Evolutionary conservation across 2,329 filamentous ascomycete genomes (phyloP).

Genomic region (Lachnellula hyalina): DNA sequence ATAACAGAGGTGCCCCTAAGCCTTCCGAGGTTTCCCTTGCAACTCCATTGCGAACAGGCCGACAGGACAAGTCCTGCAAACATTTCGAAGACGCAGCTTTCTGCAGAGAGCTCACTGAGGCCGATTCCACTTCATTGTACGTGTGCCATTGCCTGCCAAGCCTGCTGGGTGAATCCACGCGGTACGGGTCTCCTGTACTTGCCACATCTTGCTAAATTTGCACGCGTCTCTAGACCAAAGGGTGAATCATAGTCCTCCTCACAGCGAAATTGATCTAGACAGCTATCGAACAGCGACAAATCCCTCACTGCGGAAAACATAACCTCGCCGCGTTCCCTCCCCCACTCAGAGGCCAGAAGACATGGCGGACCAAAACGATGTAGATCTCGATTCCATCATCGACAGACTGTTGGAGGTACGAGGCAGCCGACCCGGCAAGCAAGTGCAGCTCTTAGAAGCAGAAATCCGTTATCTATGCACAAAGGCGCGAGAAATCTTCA

Average conservation of each 20-base stretch:
- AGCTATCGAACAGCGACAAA: conserved; percentile 9
- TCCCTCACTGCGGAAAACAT: conserved; percentile 26
- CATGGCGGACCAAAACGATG: conserved; percentile 79
- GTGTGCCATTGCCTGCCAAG: conserved; percentile 12
- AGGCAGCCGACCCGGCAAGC: conserved; percentile 95
- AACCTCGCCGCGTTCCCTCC: conserved; percentile 26
- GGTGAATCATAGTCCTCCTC: conserved; percentile 32
- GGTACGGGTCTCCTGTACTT: conserved; percentile 12
- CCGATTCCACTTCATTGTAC: conserved; percentile 30
- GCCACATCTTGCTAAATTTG: conserved; percentile 21
- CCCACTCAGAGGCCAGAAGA: conserved; percentile 31
- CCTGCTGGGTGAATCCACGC: conserved; percentile 8
- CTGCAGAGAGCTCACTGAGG: conserved; percentile 29
- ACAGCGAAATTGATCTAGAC: conserved; percentile 21
- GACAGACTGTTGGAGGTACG: conserved; percentile 95
- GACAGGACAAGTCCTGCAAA: conserved; percentile 12
- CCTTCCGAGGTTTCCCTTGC: conserved; percentile 1
- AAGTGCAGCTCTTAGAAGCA: conserved; percentile 92
- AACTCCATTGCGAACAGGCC: conserved; percentile 3
- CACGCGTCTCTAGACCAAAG: conserved; percentile 22
- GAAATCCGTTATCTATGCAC: conserved; percentile 98
- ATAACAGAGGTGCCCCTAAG: conserved; percentile 2
- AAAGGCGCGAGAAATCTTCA: conserved; percentile 98
- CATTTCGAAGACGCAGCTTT: conserved; percentile 20
- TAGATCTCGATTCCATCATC: conserved; percentile 99